Conservation (phyloP, 2,329 filamentous ascomycete species). For the Uncinocarpus reesii region DNA sequence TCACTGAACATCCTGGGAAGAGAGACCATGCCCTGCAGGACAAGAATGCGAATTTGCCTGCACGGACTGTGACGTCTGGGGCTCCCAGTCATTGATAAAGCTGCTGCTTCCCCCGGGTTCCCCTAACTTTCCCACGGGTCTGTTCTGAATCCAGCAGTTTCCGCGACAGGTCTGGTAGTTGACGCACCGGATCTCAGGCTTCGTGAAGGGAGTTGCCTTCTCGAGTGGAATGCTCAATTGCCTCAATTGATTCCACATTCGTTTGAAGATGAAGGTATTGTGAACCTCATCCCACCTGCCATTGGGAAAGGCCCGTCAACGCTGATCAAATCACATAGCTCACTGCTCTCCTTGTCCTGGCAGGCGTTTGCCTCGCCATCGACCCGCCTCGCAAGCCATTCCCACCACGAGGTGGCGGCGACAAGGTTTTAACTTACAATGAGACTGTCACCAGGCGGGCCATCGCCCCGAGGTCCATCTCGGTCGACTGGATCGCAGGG, state of each 20-base stretch:
- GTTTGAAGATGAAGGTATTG: slow-evolving; percentile 14
- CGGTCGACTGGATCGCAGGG: slow-evolving; percentile 49
- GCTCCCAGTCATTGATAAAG: slow-evolving; percentile 9
- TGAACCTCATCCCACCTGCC: not conserved
- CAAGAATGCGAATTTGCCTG: not conserved
- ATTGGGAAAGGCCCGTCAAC: not conserved
- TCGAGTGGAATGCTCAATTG: slow-evolving; percentile 8
- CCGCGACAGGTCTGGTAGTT: slow-evolving; percentile 8
- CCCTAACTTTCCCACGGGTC: not conserved
- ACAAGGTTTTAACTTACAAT: slow-evolving; percentile 50
- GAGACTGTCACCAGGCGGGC: slow-evolving; percentile 44
- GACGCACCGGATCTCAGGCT: slow-evolving; percentile 1
- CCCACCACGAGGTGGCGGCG: slow-evolving; percentile 47
- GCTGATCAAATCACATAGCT: slow-evolving; percentile 6
- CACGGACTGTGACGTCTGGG: not conserved
- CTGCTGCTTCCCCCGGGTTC: slow-evolving; percentile 6
- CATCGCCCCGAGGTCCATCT: slow-evolving; percentile 40
- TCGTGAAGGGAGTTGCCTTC: slow-evolving; percentile 1
- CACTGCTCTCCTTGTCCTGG: slow-evolving; percentile 16
- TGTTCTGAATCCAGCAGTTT: slow-evolving; percentile 7
- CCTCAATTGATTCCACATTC: slow-evolving; percentile 1
- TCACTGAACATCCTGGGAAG: not conserved
- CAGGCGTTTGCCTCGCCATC: slow-evolving; percentile 26
- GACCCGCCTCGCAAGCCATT: slow-evolving; percentile 46
- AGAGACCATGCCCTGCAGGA: too few species aligned